Conservation (phyloP, 805 yeast species). For the Candida fluviatilis region DNA sequence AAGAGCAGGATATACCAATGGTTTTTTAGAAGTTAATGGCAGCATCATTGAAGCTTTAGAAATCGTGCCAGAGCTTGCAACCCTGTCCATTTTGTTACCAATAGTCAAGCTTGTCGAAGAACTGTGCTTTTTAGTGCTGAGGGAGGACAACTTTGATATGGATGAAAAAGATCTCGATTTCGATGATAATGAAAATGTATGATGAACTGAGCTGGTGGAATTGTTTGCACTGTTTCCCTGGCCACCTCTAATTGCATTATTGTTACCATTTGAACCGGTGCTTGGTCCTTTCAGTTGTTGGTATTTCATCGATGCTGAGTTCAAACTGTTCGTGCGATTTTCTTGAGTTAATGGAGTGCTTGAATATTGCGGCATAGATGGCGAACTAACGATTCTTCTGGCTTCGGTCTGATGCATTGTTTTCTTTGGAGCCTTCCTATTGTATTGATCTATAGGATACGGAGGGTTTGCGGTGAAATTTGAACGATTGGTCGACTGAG, state of each 20-base stretch:
- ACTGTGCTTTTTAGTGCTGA: slow-evolving; percentile 37
- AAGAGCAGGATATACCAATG: slow-evolving; percentile 85
- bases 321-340: slow-evolving; percentile 27
- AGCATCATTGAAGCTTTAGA: slow-evolving; percentile 31
- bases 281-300: slow-evolving; percentile 3
- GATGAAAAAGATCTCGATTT: slow-evolving; percentile 40
- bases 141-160: slow-evolving; percentile 35
- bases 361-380: slow-evolving; percentile 15
- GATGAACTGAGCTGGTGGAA: slow-evolving; percentile 21
- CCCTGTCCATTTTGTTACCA: slow-evolving; percentile 21
- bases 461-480: slow-evolving; percentile 9
- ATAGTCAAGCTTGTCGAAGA: slow-evolving; percentile 26
- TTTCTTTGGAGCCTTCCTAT: slow-evolving; percentile 8
- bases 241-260: background rate
- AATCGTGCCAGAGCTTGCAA: slow-evolving; percentile 23
- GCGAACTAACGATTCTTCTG: slow-evolving; percentile 30
- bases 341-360: slow-evolving; percentile 9
- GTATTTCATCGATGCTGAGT: slow-evolving; percentile 16
- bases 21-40: slow-evolving; percentile 42
- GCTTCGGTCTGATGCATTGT: slow-evolving; percentile 12
- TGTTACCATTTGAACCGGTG: background rate
- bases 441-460: slow-evolving; percentile 2
- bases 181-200: slow-evolving; percentile 34
- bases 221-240: background rate
- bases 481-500: slow-evolving; percentile 6